phyloP scores from a whole-genome alignment of 2,329 filamentous ascomycete species.

The Sclerotinia glacialis region DNA sequence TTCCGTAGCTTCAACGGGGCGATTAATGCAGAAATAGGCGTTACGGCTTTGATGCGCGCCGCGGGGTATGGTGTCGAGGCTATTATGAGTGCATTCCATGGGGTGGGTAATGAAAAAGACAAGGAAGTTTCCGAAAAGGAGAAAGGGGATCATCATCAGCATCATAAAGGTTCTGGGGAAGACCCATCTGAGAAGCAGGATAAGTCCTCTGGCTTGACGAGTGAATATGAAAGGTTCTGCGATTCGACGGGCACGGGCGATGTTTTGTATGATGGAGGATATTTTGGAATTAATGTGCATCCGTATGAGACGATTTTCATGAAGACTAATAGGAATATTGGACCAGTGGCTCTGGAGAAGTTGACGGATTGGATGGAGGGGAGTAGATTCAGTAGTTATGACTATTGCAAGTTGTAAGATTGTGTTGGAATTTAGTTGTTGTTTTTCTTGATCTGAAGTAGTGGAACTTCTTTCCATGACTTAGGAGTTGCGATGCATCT shows the following conservation, averaged over 20 bases:
- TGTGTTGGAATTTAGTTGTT: not conserved
- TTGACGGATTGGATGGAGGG: constrained; percentile 24
- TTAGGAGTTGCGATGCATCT: not conserved
- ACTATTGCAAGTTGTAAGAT: not conserved
- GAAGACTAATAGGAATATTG: constrained; percentile 35
- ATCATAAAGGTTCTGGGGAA: not conserved
- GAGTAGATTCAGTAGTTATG: not conserved
- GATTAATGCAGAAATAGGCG: constrained; percentile 32
- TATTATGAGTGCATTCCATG: constrained; percentile 34
- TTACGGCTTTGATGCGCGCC: constrained; percentile 29
- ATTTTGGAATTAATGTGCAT: constrained; percentile 35
- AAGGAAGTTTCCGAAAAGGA: not conserved
- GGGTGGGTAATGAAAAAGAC: constrained; percentile 21
- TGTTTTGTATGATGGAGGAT: constrained; percentile 29
- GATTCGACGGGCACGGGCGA: constrained; percentile 27
- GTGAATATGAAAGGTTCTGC: constrained; percentile 1
- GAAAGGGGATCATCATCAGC: not conserved
- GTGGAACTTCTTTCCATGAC: not conserved
- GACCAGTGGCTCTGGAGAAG: constrained; percentile 26
- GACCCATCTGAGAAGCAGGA: not conserved
- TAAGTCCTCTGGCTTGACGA: not conserved
- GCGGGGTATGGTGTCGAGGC: constrained; percentile 34
- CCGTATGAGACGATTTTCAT: constrained; percentile 36
- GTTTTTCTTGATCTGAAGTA: not conserved
- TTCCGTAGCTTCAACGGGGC: constrained; percentile 30